These are phyloP conservation scores for Chloranthus sessilifolius DNA, from an alignment of 164 flowering plant species.

Conservation along the genomic window DNA sequence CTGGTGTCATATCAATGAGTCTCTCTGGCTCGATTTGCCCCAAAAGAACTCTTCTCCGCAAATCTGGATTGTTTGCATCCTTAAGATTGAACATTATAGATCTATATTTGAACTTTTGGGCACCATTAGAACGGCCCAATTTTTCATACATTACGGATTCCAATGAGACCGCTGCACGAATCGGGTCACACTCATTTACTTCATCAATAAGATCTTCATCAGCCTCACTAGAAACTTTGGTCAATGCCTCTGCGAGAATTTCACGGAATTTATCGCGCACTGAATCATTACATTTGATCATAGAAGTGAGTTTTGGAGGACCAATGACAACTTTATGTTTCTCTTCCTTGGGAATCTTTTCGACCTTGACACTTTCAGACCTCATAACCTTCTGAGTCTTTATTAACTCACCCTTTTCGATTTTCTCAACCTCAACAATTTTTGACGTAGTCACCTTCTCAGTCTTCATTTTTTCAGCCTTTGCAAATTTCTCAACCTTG, in stretches of 20 bases:
- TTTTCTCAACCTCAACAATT: constrained; percentile 31
- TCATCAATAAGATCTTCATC: constrained; percentile 40
- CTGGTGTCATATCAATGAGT: constrained; percentile 50
- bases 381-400: constrained; percentile 21
- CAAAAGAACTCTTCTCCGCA: constrained; percentile 74
- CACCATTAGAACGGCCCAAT: constrained; percentile 65
- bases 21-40: constrained; percentile 64
- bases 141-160: constrained; percentile 82
- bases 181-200: constrained; percentile 64
- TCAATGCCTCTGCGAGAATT: constrained; percentile 62
- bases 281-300: constrained; percentile 64
- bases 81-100: constrained; percentile 82
- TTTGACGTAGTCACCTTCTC: constrained; percentile 24
- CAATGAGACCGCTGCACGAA: constrained; percentile 66
- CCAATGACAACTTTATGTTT: constrained; percentile 16
- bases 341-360: constrained; percentile 34
- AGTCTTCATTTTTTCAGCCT: constrained; percentile 16
- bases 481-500: constrained; percentile 32
- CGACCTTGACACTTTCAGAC: constrained; percentile 27
- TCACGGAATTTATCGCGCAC: constrained; percentile 76
- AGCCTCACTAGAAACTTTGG: constrained; percentile 58
- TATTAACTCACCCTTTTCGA: constrained; percentile 11
- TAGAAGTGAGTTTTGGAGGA: constrained; percentile 64
- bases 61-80: constrained; percentile 83
- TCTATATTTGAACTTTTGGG: constrained; percentile 74